Base-by-base conservation (phyloP, 164 flowering plant genomes). In the Dillenia suffruticosa region DNA sequence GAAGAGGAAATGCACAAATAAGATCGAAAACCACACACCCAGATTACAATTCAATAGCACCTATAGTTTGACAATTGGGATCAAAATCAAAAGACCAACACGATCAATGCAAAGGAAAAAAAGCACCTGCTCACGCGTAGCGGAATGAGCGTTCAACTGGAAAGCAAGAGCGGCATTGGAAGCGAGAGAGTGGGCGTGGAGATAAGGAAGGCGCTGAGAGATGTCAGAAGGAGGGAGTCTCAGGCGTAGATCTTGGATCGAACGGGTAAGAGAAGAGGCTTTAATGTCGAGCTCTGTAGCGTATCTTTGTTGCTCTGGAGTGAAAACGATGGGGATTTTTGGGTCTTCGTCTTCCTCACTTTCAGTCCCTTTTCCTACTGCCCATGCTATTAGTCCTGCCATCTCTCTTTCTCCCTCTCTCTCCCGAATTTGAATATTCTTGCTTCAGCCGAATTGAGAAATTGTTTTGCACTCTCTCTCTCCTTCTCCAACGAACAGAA, bases 341-440 rank as follows among this genome's bases (percentile, higher is more conserved):
- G 44, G 50, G 12, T 67, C 71, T 12, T 72, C 80, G 8, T 77
- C 83, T 8, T 72, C 81, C 68, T 66, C 59, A 58, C 62, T 57
- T 1, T 71, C 71, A 9, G 76, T 84, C 15, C 79, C 78, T 10
- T 80, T 78, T 51, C 85, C 86, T 1, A 88, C 97, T 2, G 97
- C 97, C 97, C 98, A 93, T n/a, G 98, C 96, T 14, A 93, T 76
- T 67, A 90, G 68, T 12, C 98, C 96, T 12, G 97, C 96, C 98
- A 93, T 89, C 53, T 63, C 73, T 67, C 56, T 57, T 63, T 40
- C 51, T 11, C 46, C 1, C 19, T 51, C 54, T 11, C 22, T 2
- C 13, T 51, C 16, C 16, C 40, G 40, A 32, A 32, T 5, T 32
- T 32, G 40, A 32, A 32, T 32, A 6, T 32, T 26, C 40, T 5